These are phyloP conservation scores for Arthrobotrys megalospora DNA, from an alignment of 2,329 filamentous ascomycete genomes.

Conservation along the genomic window DNA sequence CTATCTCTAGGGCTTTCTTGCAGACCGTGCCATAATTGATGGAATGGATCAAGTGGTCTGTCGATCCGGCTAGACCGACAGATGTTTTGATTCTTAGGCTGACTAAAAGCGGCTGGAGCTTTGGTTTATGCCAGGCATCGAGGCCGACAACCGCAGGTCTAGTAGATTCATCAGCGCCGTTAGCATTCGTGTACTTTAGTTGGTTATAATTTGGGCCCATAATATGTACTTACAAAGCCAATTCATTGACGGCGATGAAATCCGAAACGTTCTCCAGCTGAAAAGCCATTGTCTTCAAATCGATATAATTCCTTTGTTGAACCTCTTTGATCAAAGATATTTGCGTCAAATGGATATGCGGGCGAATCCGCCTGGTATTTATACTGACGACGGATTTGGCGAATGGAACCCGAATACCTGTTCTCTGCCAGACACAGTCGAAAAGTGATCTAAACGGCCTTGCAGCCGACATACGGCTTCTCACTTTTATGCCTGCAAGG, in stretches of 20 bases:
- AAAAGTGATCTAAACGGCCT: slow-evolving; percentile 34
- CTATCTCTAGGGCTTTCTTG: slow-evolving; percentile 61
- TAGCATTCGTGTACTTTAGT: neutral
- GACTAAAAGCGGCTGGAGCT: slow-evolving; percentile 63
- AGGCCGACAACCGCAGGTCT: slow-evolving; percentile 48
- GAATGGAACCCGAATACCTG: neutral
- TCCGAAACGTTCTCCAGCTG: slow-evolving; percentile 43
- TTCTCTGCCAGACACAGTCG: slow-evolving; percentile 24
- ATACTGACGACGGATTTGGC: neutral
- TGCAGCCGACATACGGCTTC: slow-evolving; percentile 40
- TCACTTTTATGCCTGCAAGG: neutral
- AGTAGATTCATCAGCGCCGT: slow-evolving; percentile 24
- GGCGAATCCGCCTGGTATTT: slow-evolving; percentile 3
- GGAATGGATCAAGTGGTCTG: slow-evolving; percentile 64
- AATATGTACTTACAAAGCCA: slow-evolving; percentile 51
- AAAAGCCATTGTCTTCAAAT: slow-evolving; percentile 58
- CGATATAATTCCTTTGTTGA: slow-evolving; percentile 38
- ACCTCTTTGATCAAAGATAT: neutral
- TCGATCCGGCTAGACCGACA: slow-evolving; percentile 64
- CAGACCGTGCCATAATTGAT: slow-evolving; percentile 65
- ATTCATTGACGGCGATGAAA: slow-evolving; percentile 54
- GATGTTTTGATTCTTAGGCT: slow-evolving; percentile 64
- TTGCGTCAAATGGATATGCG: neutral
- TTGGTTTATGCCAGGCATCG: slow-evolving; percentile 63
- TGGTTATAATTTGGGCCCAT: neutral